Conservation (phyloP, 306 rosid genomes). For the Fagus crenata region DNA sequence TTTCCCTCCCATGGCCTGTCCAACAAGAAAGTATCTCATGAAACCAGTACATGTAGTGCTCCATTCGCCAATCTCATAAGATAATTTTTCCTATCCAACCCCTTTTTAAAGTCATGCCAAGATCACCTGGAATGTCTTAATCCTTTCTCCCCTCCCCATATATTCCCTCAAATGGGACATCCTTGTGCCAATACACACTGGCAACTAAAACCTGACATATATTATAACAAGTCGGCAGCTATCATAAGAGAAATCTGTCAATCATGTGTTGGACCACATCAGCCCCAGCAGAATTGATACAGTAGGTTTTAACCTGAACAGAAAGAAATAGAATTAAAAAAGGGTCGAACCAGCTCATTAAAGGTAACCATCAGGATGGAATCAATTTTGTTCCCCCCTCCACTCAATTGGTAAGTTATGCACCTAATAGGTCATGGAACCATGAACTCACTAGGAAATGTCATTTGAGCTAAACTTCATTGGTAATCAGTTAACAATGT, state of each 20-base stretch:
- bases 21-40: neutral
- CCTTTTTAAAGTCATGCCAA: neutral
- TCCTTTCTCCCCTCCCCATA: neutral
- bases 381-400: neutral
- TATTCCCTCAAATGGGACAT: neutral
- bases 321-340: constrained; percentile 6
- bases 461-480: neutral
- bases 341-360: neutral
- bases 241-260: constrained; percentile 59
- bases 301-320: constrained; percentile 56
- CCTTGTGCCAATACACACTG: neutral
- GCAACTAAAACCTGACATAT: too few relatives aligned
- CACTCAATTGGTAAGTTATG: neutral
- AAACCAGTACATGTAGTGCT: too few relatives aligned
- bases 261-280: constrained; percentile 84
- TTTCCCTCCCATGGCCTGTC: neutral
- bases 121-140: neutral
- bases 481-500: neutral
- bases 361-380: neutral
- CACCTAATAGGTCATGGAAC: neutral
- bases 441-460: neutral
- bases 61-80: too few relatives aligned
- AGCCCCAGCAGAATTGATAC: constrained; percentile 64
- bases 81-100: too few relatives aligned
- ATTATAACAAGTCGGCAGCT: neutral